Conservation (phyloP, 2,329 filamentous ascomycete genomes). For the Diplodia sapinea region DNA sequence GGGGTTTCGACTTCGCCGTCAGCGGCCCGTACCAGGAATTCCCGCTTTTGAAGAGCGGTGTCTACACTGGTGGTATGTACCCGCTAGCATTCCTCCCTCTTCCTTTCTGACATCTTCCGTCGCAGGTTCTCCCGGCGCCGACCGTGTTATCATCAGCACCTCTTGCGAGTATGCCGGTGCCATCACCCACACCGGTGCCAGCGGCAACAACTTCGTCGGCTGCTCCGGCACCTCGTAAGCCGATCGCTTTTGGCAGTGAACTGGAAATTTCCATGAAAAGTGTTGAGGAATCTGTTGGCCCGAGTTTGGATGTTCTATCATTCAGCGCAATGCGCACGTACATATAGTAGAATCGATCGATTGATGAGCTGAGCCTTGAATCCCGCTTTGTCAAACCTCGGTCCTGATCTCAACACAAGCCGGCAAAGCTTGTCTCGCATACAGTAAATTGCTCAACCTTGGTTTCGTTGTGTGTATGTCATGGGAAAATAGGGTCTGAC, state of each 20-base stretch:
- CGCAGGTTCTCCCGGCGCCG: conserved; percentile 66
- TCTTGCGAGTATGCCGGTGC: conserved; percentile 63
- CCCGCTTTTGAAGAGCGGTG: conserved; percentile 59
- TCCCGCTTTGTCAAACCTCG: background rate
- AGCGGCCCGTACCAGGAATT: conserved; percentile 68
- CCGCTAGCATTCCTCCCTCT: conserved; percentile 4
- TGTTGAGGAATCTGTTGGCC: background rate
- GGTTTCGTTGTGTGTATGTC: too few relatives aligned
- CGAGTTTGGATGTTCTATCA: background rate
- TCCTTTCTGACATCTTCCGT: background rate
- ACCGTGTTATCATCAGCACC: conserved; percentile 69
- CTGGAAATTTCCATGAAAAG: background rate
- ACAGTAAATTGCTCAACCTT: too few relatives aligned
- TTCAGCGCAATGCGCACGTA: background rate
- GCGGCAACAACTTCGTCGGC: conserved; percentile 71
- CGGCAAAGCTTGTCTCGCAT: too few relatives aligned
- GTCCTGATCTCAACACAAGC: background rate
- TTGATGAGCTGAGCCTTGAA: background rate
- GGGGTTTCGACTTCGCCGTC: conserved; percentile 64
- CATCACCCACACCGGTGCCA: conserved; percentile 74
- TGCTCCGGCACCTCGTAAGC: conserved; percentile 54
- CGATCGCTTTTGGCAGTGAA: background rate
- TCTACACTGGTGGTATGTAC: conserved; percentile 62
- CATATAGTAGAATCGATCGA: background rate
- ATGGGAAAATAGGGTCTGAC: too few relatives aligned